These are phyloP conservation scores for Hepatocystis sp. DNA, from an alignment of 169 alveolate species.

Conservation along the genomic window DNA sequence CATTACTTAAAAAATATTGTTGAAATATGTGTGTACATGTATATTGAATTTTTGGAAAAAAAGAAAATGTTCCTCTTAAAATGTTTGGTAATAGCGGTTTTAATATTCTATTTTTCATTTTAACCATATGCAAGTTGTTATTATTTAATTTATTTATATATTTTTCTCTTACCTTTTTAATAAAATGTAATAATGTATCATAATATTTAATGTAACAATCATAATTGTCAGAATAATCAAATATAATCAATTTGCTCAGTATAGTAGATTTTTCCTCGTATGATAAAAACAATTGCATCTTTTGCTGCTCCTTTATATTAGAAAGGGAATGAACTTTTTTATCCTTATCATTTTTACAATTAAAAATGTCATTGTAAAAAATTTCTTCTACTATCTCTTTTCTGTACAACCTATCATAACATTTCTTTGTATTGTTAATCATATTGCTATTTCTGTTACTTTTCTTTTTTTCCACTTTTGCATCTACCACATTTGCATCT, in stretches of 20 bases:
- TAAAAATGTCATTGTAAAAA: constrained; percentile 34
- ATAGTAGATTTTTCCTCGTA: constrained; percentile 42
- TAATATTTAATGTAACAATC: constrained; percentile 66
- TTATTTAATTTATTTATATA: too few relatives aligned
- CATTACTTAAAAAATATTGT: constrained; percentile 24
- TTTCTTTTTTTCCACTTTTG: not conserved
- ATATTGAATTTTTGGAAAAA: constrained; percentile 28
- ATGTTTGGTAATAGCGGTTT: constrained; percentile 36
- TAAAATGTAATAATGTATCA: constrained; percentile 51
- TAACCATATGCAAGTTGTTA: constrained; percentile 6
- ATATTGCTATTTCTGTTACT: constrained; percentile 11
- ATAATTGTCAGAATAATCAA: constrained; percentile 57
- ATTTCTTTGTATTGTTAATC: constrained; percentile 5
- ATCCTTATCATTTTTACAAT: constrained; percentile 7
- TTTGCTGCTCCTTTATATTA: not conserved
- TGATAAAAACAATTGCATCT: constrained; percentile 23
- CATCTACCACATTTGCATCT: not conserved
- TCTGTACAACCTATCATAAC: constrained; percentile 11
- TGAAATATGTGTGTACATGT: constrained; percentile 50
- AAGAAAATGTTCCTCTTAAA: constrained; percentile 72
- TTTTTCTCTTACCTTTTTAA: constrained; percentile 25
- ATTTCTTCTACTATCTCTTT: constrained; percentile 18
- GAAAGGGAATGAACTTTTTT: not conserved
- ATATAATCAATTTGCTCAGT: constrained; percentile 25
- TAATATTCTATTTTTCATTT: constrained; percentile 15